Base-by-base conservation (phyloP, 1,139 yeast genomes). In the Saccharomyces hybrid region DNA sequence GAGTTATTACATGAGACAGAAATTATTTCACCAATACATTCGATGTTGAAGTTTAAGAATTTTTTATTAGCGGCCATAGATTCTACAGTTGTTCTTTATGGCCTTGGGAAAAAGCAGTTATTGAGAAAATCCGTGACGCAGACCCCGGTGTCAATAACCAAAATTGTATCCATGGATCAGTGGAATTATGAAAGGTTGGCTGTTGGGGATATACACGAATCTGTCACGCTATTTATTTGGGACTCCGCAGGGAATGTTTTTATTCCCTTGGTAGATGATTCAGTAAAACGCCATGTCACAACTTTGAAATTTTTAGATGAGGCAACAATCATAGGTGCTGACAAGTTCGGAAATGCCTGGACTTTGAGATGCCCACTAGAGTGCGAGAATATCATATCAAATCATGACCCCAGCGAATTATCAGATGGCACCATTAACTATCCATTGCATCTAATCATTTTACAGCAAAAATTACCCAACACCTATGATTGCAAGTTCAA, bases 291-390 rank as follows among this genome's bases (percentile, higher is more conserved):
- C 38, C 88, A 86, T 64, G 75, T 86, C 2, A 85, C 95, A 0
- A 66, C 83, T 1, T 61, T 86, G 49, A 64, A 75, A 2, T 71
- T 81, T 60, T 70, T 93, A 6, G 99, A 93, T 68, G 78, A 81
- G 55, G 83, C 83, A 56, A 89, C 97, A 0, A 79, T 87, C 0
- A 73, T 87, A 44, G 89, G 87, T 0, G 97, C 97, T n/a, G 99
- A 93, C 67, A 85, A 84, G 63, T 90, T 86, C 71, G 97, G 99
- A 1, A 88, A 86, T 63, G 54, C 90, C 0, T 83, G 85, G 70
- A 79, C 88, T 1, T 70, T 88, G 44, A 73, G 97, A 58, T 70
- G 86, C 49, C 80, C 86, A 0, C 70, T 71, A 23, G 70, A 73
- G 19, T 49, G 56, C 28, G 62, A 61, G n/a, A 55, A 55, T 14